A percentile compares a stretch with the other conserved stretches of the same genome.
Evolutionary conservation across 2,329 filamentous ascomycete species (phyloP).

Genomic region (Akanthomyces muscarius): DNA sequence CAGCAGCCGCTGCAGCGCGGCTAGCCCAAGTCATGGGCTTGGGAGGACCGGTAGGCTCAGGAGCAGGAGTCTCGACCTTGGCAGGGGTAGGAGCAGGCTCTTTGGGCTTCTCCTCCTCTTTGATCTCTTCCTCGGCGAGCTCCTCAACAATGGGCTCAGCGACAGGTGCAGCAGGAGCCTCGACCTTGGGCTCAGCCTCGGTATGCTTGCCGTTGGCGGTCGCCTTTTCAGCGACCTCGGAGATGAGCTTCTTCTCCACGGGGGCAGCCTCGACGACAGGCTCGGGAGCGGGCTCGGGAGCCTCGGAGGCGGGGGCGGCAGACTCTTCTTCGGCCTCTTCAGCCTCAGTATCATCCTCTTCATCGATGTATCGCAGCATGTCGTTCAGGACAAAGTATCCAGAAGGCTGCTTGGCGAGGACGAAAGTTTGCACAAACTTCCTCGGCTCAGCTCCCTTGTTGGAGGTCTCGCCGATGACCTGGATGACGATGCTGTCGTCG

Average conservation of each 20-base stretch:
- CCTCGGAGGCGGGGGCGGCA: conserved; percentile 30
- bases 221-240: conserved; percentile 29
- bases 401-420: conserved; percentile 91
- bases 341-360: conserved; percentile 70
- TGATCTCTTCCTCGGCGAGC: conserved; percentile 51
- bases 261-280: conserved; percentile 25
- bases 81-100: conserved; percentile 54
- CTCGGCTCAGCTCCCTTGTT: conserved; percentile 88
- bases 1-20: conserved; percentile 56
- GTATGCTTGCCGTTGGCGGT: conserved; percentile 15
- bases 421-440: conserved; percentile 97
- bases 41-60: conserved; percentile 44
- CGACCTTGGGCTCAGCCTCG: conserved; percentile 31
- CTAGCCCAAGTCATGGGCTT: conserved; percentile 76
- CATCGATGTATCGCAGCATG: conserved; percentile 89
- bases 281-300: conserved; percentile 27
- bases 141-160: conserved; percentile 40
- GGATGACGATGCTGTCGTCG: conserved; percentile 89
- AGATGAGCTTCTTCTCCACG: conserved; percentile 17
- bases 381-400: conserved; percentile 99
- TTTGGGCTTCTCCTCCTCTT: conserved; percentile 63
- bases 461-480: conserved; percentile 96
- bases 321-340: conserved; percentile 37
- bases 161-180: conserved; percentile 24
- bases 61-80: conserved; percentile 36